Evolutionary conservation across 208 protist species (phyloP).

Genomic region (Lotmaria passim): DNA sequence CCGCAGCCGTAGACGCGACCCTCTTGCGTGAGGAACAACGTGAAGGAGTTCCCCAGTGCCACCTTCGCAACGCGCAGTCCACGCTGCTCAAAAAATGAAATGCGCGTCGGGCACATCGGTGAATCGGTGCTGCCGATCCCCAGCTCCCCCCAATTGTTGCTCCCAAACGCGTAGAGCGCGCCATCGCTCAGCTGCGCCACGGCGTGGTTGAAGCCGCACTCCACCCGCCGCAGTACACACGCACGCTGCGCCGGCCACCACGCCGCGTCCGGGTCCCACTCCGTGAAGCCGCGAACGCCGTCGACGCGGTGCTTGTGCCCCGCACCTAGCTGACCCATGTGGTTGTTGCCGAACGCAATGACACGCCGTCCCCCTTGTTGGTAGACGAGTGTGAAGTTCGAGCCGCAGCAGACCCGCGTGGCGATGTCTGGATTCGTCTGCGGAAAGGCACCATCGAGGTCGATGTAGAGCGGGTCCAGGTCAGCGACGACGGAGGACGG

Average conservation of each 20-base stretch:
- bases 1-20: constrained; percentile 76
- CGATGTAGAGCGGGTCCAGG: constrained; percentile 51
- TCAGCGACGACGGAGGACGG: constrained; percentile 15
- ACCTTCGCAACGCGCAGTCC: constrained; percentile 54
- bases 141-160: constrained; percentile 82
- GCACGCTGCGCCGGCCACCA: constrained; percentile 46
- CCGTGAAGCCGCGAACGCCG: constrained; percentile 47
- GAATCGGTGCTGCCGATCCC: constrained; percentile 64
- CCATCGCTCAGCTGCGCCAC: constrained; percentile 53
- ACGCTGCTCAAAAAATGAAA: constrained; percentile 54
- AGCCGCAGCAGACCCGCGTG: constrained; percentile 49
- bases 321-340: constrained; percentile 75
- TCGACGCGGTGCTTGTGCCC: constrained; percentile 58
- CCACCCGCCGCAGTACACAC: constrained; percentile 38
- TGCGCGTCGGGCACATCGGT: constrained; percentile 57
- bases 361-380: constrained; percentile 47
- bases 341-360: constrained; percentile 74
- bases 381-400: constrained; percentile 75
- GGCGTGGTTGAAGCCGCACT: constrained; percentile 69
- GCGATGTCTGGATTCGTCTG: constrained; percentile 4
- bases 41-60: constrained; percentile 67
- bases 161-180: constrained; percentile 61
- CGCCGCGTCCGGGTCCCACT: constrained; percentile 55
- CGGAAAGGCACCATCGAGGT: constrained; percentile 52
- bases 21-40: constrained; percentile 69